phyloP scores from a whole-genome alignment of 352 stramenopile species.

The Aphanomyces cochlioides region DNA sequence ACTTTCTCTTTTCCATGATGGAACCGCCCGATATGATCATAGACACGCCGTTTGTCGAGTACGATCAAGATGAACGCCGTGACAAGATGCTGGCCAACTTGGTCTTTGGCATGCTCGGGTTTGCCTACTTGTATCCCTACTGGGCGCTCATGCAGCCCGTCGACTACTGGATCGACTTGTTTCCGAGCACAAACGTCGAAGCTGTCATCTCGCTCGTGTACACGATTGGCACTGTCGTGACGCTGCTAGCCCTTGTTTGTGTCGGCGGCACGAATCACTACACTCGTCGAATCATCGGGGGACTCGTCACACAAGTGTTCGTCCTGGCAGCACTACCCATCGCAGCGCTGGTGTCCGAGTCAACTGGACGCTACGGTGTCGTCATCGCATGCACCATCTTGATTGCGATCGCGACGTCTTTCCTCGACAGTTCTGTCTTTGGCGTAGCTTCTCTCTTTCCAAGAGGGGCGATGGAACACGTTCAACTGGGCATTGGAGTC shows the following conservation, averaged over 20 bases:
- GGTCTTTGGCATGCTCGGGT: background rate
- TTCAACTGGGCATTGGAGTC: conserved; percentile 4
- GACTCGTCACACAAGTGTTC: background rate
- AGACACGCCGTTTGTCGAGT: background rate
- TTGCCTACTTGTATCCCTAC: conserved; percentile 13
- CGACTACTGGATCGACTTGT: conserved; percentile 8
- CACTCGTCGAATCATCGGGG: background rate
- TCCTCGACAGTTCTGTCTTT: conserved; percentile 15
- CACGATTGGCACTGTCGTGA: background rate
- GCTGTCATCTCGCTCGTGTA: conserved; percentile 5
- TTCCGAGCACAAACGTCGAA: conserved; percentile 7
- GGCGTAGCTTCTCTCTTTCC: conserved; percentile 6
- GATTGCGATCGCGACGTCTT: background rate
- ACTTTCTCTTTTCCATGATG: too few species aligned
- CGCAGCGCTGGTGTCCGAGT: background rate
- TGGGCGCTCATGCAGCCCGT: conserved; percentile 2
- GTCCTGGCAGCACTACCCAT: background rate
- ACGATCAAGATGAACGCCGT: conserved; percentile 28
- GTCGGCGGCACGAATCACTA: background rate
- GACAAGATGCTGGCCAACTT: conserved; percentile 20
- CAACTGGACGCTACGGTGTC: background rate
- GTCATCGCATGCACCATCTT: background rate
- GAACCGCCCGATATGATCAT: background rate
- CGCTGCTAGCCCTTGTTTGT: background rate
- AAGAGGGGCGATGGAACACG: conserved; percentile 14